These are phyloP conservation scores for Corniculantispora saksenae DNA, from an alignment of 2,329 filamentous ascomycete genomes.

Conservation along the genomic window DNA sequence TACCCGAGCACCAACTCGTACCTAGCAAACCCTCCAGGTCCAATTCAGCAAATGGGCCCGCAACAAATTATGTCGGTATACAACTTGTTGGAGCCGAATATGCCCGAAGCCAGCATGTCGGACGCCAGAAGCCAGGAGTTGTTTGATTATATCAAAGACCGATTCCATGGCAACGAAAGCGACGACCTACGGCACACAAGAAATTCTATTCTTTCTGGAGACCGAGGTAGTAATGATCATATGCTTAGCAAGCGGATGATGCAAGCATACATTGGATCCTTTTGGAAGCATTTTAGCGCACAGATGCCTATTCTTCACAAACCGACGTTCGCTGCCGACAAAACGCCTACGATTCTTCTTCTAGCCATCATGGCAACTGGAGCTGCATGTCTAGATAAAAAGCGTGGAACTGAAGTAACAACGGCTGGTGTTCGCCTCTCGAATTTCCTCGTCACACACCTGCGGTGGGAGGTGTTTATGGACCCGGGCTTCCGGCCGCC, in stretches of 20 bases:
- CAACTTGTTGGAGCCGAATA: conserved; percentile 77
- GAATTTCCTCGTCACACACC: conserved; percentile 87
- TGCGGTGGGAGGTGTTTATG: conserved; percentile 96
- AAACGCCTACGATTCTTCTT: conserved; percentile 79
- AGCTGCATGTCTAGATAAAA: conserved; percentile 83
- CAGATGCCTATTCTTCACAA: conserved; percentile 94
- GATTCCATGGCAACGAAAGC: conserved; percentile 80
- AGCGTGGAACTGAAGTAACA: conserved; percentile 71
- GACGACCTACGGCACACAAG: conserved; percentile 73
- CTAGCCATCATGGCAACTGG: conserved; percentile 91
- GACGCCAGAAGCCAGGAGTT: conserved; percentile 85
- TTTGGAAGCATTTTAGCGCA: conserved; percentile 92
- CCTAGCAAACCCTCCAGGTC: background rate
- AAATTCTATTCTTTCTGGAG: conserved; percentile 75
- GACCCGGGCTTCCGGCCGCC: conserved; percentile 86
- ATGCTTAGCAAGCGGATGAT: conserved; percentile 89
- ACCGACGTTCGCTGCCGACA: conserved; percentile 87
- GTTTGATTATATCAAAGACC: conserved; percentile 75
- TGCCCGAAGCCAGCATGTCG: conserved; percentile 78
- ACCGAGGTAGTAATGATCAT: conserved; percentile 65
- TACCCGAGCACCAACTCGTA: conserved; percentile 22
- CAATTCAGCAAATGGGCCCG: conserved; percentile 51
- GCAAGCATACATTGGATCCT: conserved; percentile 90
- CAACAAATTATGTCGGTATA: conserved; percentile 89
- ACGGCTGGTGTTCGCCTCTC: conserved; percentile 79